Percentiles rank a stretch among this genome's conserved stretches.
phyloP scores from a whole-genome alignment of 2,329 filamentous ascomycete species.

The Trichothecium sympodiale region DNA sequence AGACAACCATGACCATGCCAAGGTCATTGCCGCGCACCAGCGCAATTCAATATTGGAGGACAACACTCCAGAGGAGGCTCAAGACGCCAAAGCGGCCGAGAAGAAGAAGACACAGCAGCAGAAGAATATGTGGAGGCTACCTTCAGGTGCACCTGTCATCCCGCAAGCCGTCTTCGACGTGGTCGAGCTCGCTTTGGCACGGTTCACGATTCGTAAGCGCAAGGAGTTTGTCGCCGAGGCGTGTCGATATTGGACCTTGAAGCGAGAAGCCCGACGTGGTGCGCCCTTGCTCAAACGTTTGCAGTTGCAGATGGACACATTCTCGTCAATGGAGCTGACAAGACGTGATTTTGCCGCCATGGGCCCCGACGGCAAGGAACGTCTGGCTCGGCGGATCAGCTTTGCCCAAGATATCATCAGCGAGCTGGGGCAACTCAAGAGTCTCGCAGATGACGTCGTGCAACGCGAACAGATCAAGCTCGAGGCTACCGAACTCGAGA shows the following conservation, averaged over 20 bases:
- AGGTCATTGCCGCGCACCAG: constrained; percentile 67
- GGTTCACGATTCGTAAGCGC: constrained; percentile 70
- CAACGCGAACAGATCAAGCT: constrained; percentile 69
- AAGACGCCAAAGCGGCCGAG: constrained; percentile 49
- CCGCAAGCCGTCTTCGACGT: constrained; percentile 79
- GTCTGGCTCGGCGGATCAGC: constrained; percentile 72
- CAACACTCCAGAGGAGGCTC: constrained; percentile 64
- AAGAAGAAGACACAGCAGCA: constrained; percentile 48
- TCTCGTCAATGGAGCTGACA: constrained; percentile 95
- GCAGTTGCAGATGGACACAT: constrained; percentile 90
- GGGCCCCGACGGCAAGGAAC: constrained; percentile 70
- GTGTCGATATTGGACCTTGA: constrained; percentile 96
- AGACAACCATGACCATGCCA: constrained; percentile 74
- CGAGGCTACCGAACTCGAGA: constrained; percentile 63
- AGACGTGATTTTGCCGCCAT: constrained; percentile 91
- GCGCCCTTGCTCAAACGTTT: constrained; percentile 86
- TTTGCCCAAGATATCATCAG: constrained; percentile 68
- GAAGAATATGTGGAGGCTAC: constrained; percentile 66
- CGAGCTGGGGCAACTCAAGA: constrained; percentile 67
- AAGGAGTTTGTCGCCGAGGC: constrained; percentile 90
- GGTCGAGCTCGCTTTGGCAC: constrained; percentile 71
- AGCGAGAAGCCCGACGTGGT: constrained; percentile 83
- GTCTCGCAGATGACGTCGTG: constrained; percentile 59
- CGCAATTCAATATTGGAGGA: constrained; percentile 15
- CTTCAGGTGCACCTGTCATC: constrained; percentile 89